phyloP scores from a whole-genome alignment of 2,329 filamentous ascomycete species.

The Cladobotryum protrusum region DNA sequence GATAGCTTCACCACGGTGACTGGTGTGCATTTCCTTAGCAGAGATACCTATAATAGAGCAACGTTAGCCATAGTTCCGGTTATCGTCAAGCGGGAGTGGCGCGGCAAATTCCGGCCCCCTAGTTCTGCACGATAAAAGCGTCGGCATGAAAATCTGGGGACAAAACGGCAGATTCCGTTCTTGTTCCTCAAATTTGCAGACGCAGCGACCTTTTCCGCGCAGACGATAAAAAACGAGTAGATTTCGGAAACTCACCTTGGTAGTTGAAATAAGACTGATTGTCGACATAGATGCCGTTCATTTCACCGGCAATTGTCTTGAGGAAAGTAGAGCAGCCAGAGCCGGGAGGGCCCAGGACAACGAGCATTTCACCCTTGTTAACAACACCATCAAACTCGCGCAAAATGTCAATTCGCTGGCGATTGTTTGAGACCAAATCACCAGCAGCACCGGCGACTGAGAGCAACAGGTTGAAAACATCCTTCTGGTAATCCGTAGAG shows the following conservation, averaged over 20 bases:
- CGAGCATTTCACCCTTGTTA: conserved; percentile 66
- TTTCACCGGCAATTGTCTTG: conserved; percentile 79
- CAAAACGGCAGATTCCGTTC: neutral
- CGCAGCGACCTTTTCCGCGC: no score
- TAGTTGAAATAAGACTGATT: conserved; percentile 72
- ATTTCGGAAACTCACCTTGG: conserved; percentile 46
- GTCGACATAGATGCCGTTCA: conserved; percentile 70
- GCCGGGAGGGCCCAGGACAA: conserved; percentile 66
- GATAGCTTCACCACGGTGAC: conserved; percentile 78
- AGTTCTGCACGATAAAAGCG: no score
- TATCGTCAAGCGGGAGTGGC: neutral
- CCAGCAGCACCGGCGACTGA: conserved; percentile 39
- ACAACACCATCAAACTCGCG: conserved; percentile 63
- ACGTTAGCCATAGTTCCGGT: conserved; percentile 7
- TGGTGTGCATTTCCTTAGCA: conserved; percentile 67
- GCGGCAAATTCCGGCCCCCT: conserved; percentile 9
- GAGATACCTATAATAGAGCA: conserved; percentile 45
- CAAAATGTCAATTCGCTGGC: conserved; percentile 60
- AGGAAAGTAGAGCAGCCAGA: conserved; percentile 79
- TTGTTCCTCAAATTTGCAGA: neutral
- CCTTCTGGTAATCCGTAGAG: conserved; percentile 64
- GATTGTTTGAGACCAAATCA: conserved; percentile 44
- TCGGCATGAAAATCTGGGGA: no score
- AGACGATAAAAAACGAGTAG: no score
- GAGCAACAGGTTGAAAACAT: conserved; percentile 56